These are phyloP conservation scores for Xylariaceae sp. DNA, from an alignment of 2,329 filamentous ascomycete genomes.

Conservation along the genomic window DNA sequence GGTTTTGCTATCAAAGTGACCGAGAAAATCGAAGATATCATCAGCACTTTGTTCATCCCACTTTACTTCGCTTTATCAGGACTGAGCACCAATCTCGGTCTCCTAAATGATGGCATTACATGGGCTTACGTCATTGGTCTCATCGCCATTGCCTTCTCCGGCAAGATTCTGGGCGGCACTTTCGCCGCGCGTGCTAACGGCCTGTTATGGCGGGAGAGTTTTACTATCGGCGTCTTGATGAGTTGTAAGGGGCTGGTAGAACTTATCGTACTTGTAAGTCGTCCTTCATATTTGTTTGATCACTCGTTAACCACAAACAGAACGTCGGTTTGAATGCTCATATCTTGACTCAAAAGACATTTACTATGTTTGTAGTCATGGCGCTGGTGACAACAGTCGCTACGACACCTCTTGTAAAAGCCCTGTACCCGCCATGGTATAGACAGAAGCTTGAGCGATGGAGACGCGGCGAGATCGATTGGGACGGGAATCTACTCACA, in stretches of 20 bases:
- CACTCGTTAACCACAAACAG: constrained; percentile 30
- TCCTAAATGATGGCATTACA: constrained; percentile 74
- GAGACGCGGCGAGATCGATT: constrained; percentile 66
- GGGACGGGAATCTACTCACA: constrained; percentile 62
- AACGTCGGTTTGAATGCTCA: constrained; percentile 70
- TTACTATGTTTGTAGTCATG: constrained; percentile 81
- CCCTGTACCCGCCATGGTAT: constrained; percentile 70
- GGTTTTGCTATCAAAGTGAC: constrained; percentile 88
- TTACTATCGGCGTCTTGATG: constrained; percentile 87
- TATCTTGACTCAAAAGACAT: constrained; percentile 66
- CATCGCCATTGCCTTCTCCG: constrained; percentile 74
- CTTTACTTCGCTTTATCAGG: constrained; percentile 93
- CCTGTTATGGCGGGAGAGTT: constrained; percentile 84
- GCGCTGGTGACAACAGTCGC: constrained; percentile 72
- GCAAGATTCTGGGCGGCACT: constrained; percentile 80
- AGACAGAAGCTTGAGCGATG: constrained; percentile 68
- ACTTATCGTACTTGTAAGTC: constrained; percentile 80
- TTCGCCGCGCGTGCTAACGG: constrained; percentile 72
- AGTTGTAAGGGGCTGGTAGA: constrained; percentile 95
- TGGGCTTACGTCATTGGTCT: constrained; percentile 91
- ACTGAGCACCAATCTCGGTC: constrained; percentile 79
- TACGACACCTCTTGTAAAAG: constrained; percentile 65
- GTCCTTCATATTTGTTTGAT: constrained; percentile 10
- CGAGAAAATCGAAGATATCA: constrained; percentile 90
- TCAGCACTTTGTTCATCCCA: constrained; percentile 77